Evolutionary conservation across 2,329 filamentous ascomycete genomes (phyloP), one percentile per base, ranked within the genome.

Genomic region (Sarocladiaceae sp.): DNA sequence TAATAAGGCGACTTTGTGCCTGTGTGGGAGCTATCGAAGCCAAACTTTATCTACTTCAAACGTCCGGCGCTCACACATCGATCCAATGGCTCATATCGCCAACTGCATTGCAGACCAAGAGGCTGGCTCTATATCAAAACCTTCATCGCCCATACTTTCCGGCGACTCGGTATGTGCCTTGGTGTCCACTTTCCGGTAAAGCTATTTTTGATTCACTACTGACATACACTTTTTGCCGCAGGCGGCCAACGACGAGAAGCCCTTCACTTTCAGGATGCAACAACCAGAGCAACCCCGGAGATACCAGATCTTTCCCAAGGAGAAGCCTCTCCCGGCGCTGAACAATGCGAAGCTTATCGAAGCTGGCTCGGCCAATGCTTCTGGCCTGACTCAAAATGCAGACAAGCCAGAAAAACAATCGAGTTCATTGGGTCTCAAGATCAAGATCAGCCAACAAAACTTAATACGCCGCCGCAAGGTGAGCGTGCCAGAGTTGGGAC

Each of bases 401-500:
- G 72, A 76, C n/a, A 70, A 70, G 62, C 56, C 58, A n/a, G 68
- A 71, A 18, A 72, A 72, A 61, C 57, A 65, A 42, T 60, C 64
- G 53, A 59, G 67, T 50, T 57, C 69, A 28, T 66, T 65, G 31
- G 71, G 71, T 35, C 66, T 82, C 49, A 74, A 77, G 54, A 69
- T 78, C 54, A 76, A 79, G 52, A 72, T 80, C 60, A 84, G 80
- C 63, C 79, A 83, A 58, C 76, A 79, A 61, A 79, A 74, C 57
- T 67, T 82, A 53, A 73, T 68, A 48, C 73, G 82, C 55, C 75
- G 83, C 59, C 77, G 83, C 56, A 87, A 87, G 62, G 71, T 80
- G 58, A 86, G 79, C 65, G 78, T 84, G 13, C 79, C 82, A 10
- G 84, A 87, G 55, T 66, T 86, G 47, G 83, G 81, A 2, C 82